phyloP scores from a whole-genome alignment of 2,329 filamentous ascomycete species.

The Stagonosporopsis rhizophila region DNA sequence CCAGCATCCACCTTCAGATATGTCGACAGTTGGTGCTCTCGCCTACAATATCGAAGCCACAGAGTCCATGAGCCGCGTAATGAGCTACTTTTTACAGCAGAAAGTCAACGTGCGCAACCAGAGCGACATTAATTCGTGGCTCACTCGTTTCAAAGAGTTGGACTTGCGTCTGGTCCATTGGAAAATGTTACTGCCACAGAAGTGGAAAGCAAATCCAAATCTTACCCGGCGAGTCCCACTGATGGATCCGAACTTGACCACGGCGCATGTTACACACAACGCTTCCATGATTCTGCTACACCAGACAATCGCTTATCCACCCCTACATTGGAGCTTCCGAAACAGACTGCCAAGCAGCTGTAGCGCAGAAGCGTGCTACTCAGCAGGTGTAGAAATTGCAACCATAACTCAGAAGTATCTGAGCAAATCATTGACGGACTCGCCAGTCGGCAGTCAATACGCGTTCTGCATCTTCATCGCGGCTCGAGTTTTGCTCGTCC shows the following conservation, averaged over 20 bases:
- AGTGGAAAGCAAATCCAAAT: conserved; percentile 33
- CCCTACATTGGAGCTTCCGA: conserved; percentile 21
- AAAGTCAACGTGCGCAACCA: conserved; percentile 24
- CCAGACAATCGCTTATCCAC: conserved; percentile 27
- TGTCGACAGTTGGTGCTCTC: conserved; percentile 29
- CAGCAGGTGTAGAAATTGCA: conserved; percentile 25
- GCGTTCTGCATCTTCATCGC: conserved; percentile 32
- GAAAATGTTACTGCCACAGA: conserved; percentile 32
- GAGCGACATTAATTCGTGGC: conserved; percentile 25
- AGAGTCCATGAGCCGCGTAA: conserved; percentile 30
- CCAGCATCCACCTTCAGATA: conserved; percentile 14
- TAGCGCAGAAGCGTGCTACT: conserved; percentile 25
- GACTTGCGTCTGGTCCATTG: conserved; percentile 30
- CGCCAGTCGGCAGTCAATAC: conserved; percentile 24
- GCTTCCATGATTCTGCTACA: conserved; percentile 28
- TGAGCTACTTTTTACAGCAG: conserved; percentile 30
- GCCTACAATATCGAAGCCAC: conserved; percentile 32
- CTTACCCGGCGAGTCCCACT: conserved; percentile 23
- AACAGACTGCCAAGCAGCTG: conserved; percentile 24
- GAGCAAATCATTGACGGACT: conserved; percentile 17
- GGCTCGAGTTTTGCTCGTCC: conserved; percentile 25
- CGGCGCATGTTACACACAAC: conserved; percentile 30
- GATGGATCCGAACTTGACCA: conserved; percentile 30
- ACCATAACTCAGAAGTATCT: conserved; percentile 31
- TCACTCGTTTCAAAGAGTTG: conserved; percentile 32